Percentiles rank a stretch among this genome's conserved stretches.
Conservation (phyloP, 495 filamentous ascomycete species). For the Bacidia rubella region DNA sequence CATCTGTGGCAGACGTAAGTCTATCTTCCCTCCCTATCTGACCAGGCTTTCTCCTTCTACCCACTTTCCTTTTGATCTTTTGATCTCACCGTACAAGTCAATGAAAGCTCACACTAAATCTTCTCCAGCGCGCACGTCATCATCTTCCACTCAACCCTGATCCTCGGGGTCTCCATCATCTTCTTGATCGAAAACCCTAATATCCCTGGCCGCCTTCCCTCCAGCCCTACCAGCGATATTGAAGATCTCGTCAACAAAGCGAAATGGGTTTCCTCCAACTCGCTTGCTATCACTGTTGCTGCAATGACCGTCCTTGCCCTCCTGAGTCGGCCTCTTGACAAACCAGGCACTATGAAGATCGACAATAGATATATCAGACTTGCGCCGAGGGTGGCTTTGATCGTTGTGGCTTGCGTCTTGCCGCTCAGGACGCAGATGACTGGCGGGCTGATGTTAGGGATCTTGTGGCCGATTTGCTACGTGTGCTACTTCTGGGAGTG, state of each 20-base stretch:
- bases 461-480: conserved; percentile 8
- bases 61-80: neutral
- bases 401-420: conserved; percentile 14
- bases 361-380: conserved; percentile 20
- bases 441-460: conserved; percentile 6
- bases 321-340: conserved; percentile 16
- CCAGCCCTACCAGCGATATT: neutral
- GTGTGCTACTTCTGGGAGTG: conserved; percentile 18
- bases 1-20: conserved; percentile 20
- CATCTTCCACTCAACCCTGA: conserved; percentile 19
- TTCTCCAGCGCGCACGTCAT: conserved; percentile 13
- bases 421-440: conserved; percentile 9
- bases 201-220: neutral
- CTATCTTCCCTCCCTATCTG: neutral
- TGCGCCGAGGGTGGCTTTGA: conserved; percentile 8
- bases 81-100: too few species aligned
- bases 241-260: conserved; percentile 8
- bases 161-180: conserved; percentile 19
- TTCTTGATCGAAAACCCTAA: conserved; percentile 15
- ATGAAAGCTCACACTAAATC: too few species aligned
- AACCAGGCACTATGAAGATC: conserved; percentile 14
- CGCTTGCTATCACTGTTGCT: conserved; percentile 12
- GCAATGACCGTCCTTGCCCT: conserved; percentile 16
- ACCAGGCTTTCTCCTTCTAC: neutral
- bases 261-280: conserved; percentile 17